Evolutionary conservation across 2,329 filamentous ascomycete species (phyloP).

Genomic region (Aspergillus pseudotamarii): DNA sequence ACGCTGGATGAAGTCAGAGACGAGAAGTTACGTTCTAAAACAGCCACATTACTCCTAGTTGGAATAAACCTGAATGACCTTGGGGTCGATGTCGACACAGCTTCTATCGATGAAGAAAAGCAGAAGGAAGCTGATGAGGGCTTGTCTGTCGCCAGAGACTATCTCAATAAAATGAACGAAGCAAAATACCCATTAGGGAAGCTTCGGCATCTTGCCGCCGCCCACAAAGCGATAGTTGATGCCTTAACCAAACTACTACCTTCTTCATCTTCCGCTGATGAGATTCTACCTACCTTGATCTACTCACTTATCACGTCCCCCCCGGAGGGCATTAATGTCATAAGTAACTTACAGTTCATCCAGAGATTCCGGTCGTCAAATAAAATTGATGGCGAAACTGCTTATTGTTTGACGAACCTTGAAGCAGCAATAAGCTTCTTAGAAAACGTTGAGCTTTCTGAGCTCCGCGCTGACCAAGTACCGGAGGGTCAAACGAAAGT

Average conservation of each 20-base stretch:
- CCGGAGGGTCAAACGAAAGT: constrained; percentile 68
- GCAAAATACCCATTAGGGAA: constrained; percentile 89
- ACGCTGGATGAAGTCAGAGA: constrained; percentile 95
- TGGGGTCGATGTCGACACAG: constrained; percentile 69
- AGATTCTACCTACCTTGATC: constrained; percentile 95
- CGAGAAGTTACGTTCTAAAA: constrained; percentile 91
- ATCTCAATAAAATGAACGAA: constrained; percentile 80
- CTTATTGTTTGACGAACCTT: constrained; percentile 94
- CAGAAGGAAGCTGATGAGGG: constrained; percentile 72
- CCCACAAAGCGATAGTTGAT: constrained; percentile 94
- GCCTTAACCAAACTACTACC: constrained; percentile 68
- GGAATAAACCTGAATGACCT: constrained; percentile 87
- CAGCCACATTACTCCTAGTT: constrained; percentile 84
- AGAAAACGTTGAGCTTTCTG: constrained; percentile 91
- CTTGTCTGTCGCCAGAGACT: constrained; percentile 70
- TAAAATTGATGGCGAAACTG: constrained; percentile 89
- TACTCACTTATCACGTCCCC: constrained; percentile 92
- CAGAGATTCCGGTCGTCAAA: constrained; percentile 84
- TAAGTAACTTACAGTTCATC: constrained; percentile 94
- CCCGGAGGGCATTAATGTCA: constrained; percentile 80
- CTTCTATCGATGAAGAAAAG: constrained; percentile 57
- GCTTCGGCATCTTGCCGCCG: constrained; percentile 80
- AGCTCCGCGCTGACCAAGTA: constrained; percentile 76
- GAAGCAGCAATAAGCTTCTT: constrained; percentile 94
- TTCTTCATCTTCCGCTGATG: constrained; percentile 86